These are phyloP conservation scores for Didymella sp. DNA, from an alignment of 2,329 filamentous ascomycete species.

Conservation along the genomic window DNA sequence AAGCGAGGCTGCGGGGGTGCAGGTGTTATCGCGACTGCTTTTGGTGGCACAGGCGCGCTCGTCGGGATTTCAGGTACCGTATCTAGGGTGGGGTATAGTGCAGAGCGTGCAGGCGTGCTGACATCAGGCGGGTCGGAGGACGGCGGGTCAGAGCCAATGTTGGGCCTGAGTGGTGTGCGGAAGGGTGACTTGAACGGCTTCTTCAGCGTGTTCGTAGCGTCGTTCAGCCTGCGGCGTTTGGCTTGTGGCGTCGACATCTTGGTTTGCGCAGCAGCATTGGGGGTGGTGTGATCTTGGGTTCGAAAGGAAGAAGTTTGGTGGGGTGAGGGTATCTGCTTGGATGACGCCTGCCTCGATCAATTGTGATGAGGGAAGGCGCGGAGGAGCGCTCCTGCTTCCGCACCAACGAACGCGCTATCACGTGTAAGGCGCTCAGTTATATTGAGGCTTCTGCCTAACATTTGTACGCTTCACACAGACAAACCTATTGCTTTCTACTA, in stretches of 20 bases:
- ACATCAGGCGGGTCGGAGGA: conserved; percentile 37
- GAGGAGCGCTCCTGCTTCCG: background rate
- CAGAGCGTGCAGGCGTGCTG: conserved; percentile 13
- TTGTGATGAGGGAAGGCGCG: conserved; percentile 9
- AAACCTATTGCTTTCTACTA: no score
- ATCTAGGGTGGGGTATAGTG: background rate
- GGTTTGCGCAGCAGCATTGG: conserved; percentile 24
- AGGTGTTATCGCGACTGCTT: conserved; percentile 9
- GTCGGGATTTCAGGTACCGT: background rate
- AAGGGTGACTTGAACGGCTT: conserved; percentile 78
- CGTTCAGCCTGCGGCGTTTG: conserved; percentile 70
- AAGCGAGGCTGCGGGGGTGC: conserved; percentile 11
- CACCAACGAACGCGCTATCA: conserved; percentile 4
- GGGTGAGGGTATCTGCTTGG: background rate
- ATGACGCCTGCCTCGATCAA: background rate
- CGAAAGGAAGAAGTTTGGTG: background rate
- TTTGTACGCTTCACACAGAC: no score
- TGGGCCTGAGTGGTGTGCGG: conserved; percentile 53
- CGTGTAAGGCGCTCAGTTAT: background rate
- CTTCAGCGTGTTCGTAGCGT: conserved; percentile 64
- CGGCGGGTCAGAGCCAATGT: conserved; percentile 30
- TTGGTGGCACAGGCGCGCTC: background rate
- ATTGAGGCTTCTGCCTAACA: no score
- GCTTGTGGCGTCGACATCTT: conserved; percentile 59
- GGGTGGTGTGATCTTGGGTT: background rate